phyloP scores from a whole-genome alignment of 768 basidiomycete species.

The Termitomyces sp. region DNA sequence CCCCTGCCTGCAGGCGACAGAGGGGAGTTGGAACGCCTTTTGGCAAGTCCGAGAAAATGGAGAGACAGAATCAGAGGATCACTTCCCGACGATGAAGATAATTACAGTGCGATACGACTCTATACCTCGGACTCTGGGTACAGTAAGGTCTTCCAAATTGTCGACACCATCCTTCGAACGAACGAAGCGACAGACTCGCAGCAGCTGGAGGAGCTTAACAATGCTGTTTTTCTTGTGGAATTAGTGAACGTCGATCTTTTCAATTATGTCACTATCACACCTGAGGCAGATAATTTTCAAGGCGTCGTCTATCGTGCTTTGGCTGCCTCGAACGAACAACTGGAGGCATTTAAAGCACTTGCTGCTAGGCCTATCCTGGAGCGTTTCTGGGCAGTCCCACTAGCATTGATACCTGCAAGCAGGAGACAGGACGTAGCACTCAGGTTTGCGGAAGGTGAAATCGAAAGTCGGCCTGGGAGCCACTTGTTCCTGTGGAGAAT shows the following conservation, averaged over 20 bases:
- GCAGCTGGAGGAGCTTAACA: conserved; percentile 9
- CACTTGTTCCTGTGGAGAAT: conserved; percentile 16
- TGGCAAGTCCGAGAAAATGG: conserved; percentile 16
- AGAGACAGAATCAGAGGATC: conserved; percentile 7
- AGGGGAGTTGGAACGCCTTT: conserved; percentile 1
- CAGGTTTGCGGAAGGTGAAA: conserved; percentile 10
- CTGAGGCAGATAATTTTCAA: conserved; percentile 10
- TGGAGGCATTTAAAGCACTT: conserved; percentile 14
- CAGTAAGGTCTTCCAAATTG: conserved; percentile 16
- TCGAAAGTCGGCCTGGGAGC: neutral
- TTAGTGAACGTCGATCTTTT: conserved; percentile 20
- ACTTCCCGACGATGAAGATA: neutral
- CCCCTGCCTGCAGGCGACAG: neutral
- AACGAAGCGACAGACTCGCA: conserved; percentile 2
- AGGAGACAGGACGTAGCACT: conserved; percentile 12
- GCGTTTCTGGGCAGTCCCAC: conserved; percentile 19
- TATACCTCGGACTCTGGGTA: conserved; percentile 18
- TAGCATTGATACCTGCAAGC: conserved; percentile 17
- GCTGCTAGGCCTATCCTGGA: conserved; percentile 16
- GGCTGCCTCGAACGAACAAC: conserved; percentile 10
- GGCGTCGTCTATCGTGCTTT: conserved; percentile 17
- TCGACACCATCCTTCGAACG: conserved; percentile 16
- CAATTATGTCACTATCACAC: conserved; percentile 14
- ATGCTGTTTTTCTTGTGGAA: conserved; percentile 19
- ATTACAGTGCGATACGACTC: conserved; percentile 13